These are phyloP conservation scores for Thuidium tamariscinum DNA, from an alignment of 225 moss, liverwort and hornwort genomes.

Conservation along the genomic window DNA sequence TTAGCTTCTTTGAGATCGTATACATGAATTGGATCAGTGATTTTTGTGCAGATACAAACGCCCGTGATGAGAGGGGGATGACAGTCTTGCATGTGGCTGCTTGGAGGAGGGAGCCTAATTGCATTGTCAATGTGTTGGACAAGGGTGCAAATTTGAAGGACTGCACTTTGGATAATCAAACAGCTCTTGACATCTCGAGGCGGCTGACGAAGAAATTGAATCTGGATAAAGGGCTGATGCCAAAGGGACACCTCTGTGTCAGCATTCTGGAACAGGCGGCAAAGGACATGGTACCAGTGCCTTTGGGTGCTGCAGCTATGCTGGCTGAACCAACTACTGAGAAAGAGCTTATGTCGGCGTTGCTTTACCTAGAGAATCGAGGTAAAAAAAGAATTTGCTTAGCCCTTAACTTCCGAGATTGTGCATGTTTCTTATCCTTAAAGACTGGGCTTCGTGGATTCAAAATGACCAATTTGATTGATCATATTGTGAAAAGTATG, in stretches of 20 bases:
- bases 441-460: not conserved
- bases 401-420: not conserved
- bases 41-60: slow-evolving; percentile 30
- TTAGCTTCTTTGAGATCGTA: not conserved
- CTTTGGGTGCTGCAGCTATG: slow-evolving; percentile 49
- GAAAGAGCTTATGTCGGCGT: slow-evolving; percentile 39
- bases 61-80: slow-evolving; percentile 42
- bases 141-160: slow-evolving; percentile 48
- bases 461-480: not conserved
- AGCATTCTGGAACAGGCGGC: slow-evolving; percentile 60
- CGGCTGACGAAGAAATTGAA: slow-evolving; percentile 38
- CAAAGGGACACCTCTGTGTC: slow-evolving; percentile 53
- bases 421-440: not conserved
- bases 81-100: slow-evolving; percentile 81
- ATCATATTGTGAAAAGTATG: not conserved
- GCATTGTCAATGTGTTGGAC: slow-evolving; percentile 54
- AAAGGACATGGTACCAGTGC: slow-evolving; percentile 9
- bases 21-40: not conserved
- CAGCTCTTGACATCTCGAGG: slow-evolving; percentile 58
- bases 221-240: slow-evolving; percentile 19
- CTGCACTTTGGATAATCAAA: slow-evolving; percentile 45
- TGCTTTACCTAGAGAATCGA: slow-evolving; percentile 83
- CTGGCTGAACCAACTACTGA: slow-evolving; percentile 38
- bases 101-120: slow-evolving; percentile 71
- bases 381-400: not conserved